Evolutionary conservation across 352 stramenopile genomes (phyloP).

Genomic region (Phytophthora vignae): DNA sequence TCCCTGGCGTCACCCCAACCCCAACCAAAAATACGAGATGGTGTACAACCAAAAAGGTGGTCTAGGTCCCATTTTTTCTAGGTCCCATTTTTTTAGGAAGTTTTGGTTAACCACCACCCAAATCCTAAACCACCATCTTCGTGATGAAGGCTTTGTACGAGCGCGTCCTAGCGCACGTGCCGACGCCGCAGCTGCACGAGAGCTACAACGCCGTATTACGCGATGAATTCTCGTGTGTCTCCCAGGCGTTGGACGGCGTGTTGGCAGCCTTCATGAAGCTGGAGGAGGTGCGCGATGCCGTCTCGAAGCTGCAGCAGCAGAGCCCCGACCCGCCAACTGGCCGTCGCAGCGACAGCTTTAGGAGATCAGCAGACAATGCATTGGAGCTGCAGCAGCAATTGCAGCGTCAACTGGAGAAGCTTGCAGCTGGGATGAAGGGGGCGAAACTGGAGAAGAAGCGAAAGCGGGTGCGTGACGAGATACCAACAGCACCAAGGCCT

Average conservation of each 20-base stretch:
- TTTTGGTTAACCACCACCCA: no score
- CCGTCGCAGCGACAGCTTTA: conserved; percentile 5
- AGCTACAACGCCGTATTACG: conserved; percentile 13
- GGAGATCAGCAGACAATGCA: background rate
- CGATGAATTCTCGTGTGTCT: conserved; percentile 6
- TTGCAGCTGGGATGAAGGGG: background rate
- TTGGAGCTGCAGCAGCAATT: background rate
- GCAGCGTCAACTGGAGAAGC: background rate
- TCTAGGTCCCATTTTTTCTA: no score
- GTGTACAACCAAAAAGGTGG: no score
- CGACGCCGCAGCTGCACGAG: conserved; percentile 1
- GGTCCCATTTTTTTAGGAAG: no score
- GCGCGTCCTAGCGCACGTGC: conserved; percentile 12
- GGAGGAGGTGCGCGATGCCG: conserved; percentile 20
- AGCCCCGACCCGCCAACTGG: background rate
- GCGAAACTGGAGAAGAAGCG: background rate
- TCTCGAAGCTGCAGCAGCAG: conserved; percentile 16
- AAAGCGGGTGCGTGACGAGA: background rate
- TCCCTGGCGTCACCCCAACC: no score
- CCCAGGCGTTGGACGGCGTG: conserved; percentile 4
- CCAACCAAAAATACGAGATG: no score
- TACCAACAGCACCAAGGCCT: no score
- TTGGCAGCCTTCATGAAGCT: conserved; percentile 13
- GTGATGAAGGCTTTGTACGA: conserved; percentile 1
- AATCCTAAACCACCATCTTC: no score